Evolutionary conservation across 192 early-diverging fungal genomes (phyloP).

Genomic region (Coemansia sp.): DNA sequence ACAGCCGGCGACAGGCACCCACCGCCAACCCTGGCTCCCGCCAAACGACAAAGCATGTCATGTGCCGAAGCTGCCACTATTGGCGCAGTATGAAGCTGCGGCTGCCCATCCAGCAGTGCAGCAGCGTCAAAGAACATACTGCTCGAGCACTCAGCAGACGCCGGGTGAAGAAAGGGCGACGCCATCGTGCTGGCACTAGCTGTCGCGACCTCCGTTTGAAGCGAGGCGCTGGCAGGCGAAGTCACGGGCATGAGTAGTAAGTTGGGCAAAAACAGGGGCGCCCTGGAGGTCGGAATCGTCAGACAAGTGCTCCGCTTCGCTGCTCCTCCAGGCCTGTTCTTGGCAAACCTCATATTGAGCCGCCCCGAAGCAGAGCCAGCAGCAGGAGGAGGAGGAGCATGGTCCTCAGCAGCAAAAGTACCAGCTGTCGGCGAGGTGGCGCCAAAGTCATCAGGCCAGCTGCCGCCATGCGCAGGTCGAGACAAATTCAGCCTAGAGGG

Average conservation of each 20-base stretch:
- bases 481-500: not conserved
- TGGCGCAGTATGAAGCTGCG: conserved; percentile 17
- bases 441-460: conserved; percentile 1
- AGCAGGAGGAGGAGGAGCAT: not conserved
- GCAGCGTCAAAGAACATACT: conserved; percentile 17
- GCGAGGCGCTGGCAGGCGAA: conserved; percentile 32
- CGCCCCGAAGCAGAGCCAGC: not conserved
- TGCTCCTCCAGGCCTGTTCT: not conserved
- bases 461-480: conserved; percentile 1
- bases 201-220: conserved; percentile 31
- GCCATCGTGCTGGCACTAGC: conserved; percentile 28
- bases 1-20: not conserved
- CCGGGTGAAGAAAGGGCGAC: conserved; percentile 22
- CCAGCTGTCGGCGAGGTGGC: not conserved
- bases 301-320: conserved; percentile 3
- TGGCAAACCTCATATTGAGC: conserved; percentile 2
- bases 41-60: conserved; percentile 50
- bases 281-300: conserved; percentile 25
- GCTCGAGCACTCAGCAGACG: conserved; percentile 11
- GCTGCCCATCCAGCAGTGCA: conserved; percentile 9
- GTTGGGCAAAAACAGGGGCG: conserved; percentile 5
- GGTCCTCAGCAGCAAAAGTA: not conserved
- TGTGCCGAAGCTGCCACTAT: conserved; percentile 29
- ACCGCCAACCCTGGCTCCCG: conserved; percentile 15
- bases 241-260: conserved; percentile 31